Evolutionary conservation across 345 rosid species (phyloP), one percentile per base, ranked within the genome.

Genomic region (Corymbia maculata): DNA sequence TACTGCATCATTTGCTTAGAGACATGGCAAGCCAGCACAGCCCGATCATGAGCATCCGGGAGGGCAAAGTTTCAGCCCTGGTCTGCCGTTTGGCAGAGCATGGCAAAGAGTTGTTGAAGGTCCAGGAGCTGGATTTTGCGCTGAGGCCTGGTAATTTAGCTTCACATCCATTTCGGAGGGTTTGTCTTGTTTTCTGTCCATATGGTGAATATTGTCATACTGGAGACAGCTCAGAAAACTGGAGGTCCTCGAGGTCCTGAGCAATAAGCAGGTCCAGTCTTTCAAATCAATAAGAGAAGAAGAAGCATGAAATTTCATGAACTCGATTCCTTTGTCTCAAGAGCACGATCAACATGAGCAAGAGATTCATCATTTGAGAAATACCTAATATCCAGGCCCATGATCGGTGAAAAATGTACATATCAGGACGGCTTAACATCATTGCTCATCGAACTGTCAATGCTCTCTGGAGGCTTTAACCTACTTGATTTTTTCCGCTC

Each of bases 91-190:
- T 92, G 13, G 52, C 92, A 6, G 90, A 92, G 6, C 57, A 86
- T 8, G 93, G 92, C 21, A 16, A 88, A 50, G 79, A 66, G 49
- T 88, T 89, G 13, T 45, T 91, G 90, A 91, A 87, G 55, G 85
- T 89, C 17, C 86, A 91, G 32, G 92, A 87, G 70, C 32, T 57
- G 52, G 52, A 49, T 52, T 91, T 92, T 47, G 87, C 91, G 8
- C 51, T 84, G 17, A 86, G 93, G n/a, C 93, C 93, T 5, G 79
- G 24, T 26, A 89, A 87, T 47, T 36, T 89, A 24, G 86, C 89
- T 49, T 21, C 89, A 11, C 87, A 24, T 89, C 11, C 19, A 85
- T 49, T 91, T 87, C 26, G 90, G 82, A 90, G 88, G 51, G 82
- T 86, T 4, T 89, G 89, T 79, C 86, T 91, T 15, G 70, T 52